Percentiles rank a stretch among this genome's conserved stretches.
phyloP scores from a whole-genome alignment of 495 filamentous ascomycete genomes.

The Durotheca rogersii region DNA sequence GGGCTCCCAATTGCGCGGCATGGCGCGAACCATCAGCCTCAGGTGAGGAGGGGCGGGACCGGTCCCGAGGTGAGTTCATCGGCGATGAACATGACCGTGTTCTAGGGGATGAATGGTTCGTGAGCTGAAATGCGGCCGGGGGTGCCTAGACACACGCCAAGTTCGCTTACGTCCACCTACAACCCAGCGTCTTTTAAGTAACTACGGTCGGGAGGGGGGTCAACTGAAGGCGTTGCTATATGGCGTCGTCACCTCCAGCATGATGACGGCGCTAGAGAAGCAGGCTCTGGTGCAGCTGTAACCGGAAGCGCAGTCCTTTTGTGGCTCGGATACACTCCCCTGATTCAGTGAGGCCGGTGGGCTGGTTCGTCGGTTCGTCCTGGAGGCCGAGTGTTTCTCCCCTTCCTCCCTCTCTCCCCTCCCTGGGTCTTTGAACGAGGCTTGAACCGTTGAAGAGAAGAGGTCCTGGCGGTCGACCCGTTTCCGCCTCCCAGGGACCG shows the following conservation, averaged over 20 bases:
- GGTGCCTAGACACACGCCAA: background rate
- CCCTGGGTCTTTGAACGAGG: too few species aligned
- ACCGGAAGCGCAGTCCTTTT: slow-evolving; percentile 5
- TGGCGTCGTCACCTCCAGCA: slow-evolving; percentile 5
- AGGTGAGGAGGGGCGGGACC: slow-evolving; percentile 11
- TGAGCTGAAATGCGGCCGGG: background rate
- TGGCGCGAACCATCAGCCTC: slow-evolving; percentile 15
- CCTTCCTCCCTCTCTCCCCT: too few species aligned
- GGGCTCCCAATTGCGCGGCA: background rate
- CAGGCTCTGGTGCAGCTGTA: slow-evolving; percentile 30
- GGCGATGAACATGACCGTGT: background rate
- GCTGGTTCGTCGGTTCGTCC: too few species aligned
- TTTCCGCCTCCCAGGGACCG: too few species aligned
- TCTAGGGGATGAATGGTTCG: background rate
- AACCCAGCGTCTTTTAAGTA: too few species aligned
- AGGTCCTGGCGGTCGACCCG: too few species aligned
- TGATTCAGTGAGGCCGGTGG: too few species aligned
- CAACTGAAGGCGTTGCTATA: too few species aligned
- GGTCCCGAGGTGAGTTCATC: slow-evolving; percentile 9
- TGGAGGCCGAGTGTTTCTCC: too few species aligned
- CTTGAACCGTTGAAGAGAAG: too few species aligned
- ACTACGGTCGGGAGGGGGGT: too few species aligned
- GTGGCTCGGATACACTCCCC: slow-evolving; percentile 3
- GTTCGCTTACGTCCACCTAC: background rate
- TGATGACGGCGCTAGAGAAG: slow-evolving; percentile 24